These are phyloP conservation scores for Starmera quercuum DNA, from an alignment of 805 yeast species.

Conservation along the genomic window DNA sequence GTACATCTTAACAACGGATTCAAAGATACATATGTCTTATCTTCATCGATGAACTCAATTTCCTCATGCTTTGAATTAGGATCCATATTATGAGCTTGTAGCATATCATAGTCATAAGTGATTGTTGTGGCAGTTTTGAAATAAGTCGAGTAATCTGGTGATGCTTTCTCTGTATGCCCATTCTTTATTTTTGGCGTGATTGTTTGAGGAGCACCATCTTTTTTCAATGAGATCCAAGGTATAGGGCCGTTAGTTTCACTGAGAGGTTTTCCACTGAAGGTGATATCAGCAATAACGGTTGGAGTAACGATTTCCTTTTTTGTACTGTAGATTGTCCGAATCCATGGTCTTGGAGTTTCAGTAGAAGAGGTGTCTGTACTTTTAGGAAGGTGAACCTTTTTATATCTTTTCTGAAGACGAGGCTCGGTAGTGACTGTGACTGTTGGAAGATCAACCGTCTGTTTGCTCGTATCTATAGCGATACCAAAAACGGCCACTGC, in stretches of 20 bases:
- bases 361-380: slow-evolving; percentile 26
- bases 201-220: slow-evolving; percentile 75
- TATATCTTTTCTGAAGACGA: slow-evolving; percentile 17
- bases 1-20: slow-evolving; percentile 83
- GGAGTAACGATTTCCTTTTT: slow-evolving; percentile 64
- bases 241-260: slow-evolving; percentile 53
- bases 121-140: slow-evolving; percentile 64
- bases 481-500: background rate
- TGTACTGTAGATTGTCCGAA: slow-evolving; percentile 56
- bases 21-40: slow-evolving; percentile 59
- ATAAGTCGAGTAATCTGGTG: slow-evolving; percentile 70
- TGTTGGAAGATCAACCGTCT: background rate
- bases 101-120: slow-evolving; percentile 48
- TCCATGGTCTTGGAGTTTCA: slow-evolving; percentile 56
- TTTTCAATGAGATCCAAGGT: slow-evolving; percentile 76
- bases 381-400: slow-evolving; percentile 20
- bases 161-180: slow-evolving; percentile 57
- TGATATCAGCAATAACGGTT: slow-evolving; percentile 49
- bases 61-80: slow-evolving; percentile 53
- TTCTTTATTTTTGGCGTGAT: slow-evolving; percentile 68
- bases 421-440: background rate
- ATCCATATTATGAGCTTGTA: slow-evolving; percentile 68
- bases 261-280: slow-evolving; percentile 39
- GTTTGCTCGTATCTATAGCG: background rate
- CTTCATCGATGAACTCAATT: slow-evolving; percentile 53